phyloP scores from a whole-genome alignment of 2,329 filamentous ascomycete species.

The Colletotrichum sp. region DNA sequence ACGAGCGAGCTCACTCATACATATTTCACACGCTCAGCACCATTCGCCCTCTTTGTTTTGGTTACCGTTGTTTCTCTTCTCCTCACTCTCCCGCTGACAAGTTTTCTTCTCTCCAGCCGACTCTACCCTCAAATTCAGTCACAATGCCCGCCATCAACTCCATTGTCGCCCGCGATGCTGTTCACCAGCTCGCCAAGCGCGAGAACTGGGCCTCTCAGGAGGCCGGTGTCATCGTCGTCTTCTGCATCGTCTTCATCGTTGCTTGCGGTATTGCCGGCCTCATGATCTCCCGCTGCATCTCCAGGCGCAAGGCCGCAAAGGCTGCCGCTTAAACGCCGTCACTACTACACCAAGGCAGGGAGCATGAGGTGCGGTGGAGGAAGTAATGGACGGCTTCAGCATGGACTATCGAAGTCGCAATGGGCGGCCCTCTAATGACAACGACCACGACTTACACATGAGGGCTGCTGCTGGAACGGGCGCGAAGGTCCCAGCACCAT shows the following conservation, averaged over 20 bases:
- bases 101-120: not conserved
- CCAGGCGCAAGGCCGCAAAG: slow-evolving; percentile 33
- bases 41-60: not conserved
- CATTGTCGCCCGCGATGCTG: slow-evolving; percentile 42
- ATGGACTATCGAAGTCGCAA: not conserved
- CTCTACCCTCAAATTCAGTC: slow-evolving; percentile 23
- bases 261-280: slow-evolving; percentile 34
- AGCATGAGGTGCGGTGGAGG: not conserved
- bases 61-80: not conserved
- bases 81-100: not conserved
- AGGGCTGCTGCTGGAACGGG: not conserved
- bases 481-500: not conserved
- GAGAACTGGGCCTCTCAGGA: slow-evolving; percentile 44
- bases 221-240: slow-evolving; percentile 47
- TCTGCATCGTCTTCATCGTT: slow-evolving; percentile 48
- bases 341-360: not conserved
- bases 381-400: not conserved
- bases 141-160: slow-evolving; percentile 48
- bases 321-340: not conserved
- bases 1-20: slow-evolving; percentile 10
- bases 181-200: slow-evolving; percentile 45
- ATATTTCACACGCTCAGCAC: slow-evolving; percentile 8
- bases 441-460: not conserved
- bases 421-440: not conserved
- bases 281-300: slow-evolving; percentile 34